These are phyloP conservation scores for Colletotrichum caudatum DNA, from an alignment of 2,329 filamentous ascomycete genomes.

Conservation along the genomic window DNA sequence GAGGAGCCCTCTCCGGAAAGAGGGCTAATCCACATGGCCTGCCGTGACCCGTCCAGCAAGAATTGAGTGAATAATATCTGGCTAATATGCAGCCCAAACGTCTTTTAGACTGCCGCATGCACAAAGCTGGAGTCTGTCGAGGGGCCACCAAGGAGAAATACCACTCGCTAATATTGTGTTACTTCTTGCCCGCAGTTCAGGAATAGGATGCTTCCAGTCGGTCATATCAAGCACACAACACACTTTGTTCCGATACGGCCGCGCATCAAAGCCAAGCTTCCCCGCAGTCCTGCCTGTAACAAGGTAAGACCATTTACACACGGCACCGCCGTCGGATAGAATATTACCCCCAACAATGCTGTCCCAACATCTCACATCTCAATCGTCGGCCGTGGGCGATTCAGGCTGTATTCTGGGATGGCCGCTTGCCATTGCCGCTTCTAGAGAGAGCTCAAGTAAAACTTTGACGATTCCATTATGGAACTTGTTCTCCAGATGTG, in stretches of 20 bases:
- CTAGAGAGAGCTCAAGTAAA: constrained; percentile 36
- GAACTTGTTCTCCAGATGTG: constrained; percentile 41
- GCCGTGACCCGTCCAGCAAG: constrained; percentile 30
- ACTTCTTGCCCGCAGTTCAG: not conserved
- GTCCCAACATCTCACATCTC: constrained; percentile 19
- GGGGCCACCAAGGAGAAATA: not conserved
- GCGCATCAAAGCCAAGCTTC: constrained; percentile 30
- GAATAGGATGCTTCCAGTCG: constrained; percentile 25
- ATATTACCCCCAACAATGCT: constrained; percentile 33
- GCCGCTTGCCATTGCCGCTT: constrained; percentile 38
- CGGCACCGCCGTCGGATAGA: constrained; percentile 27
- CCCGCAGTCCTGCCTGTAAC: constrained; percentile 35
- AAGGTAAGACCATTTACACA: constrained; percentile 27
- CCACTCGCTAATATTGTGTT: constrained; percentile 6
- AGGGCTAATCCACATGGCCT: constrained; percentile 31
- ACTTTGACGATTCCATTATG: constrained; percentile 44
- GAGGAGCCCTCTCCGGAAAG: constrained; percentile 27
- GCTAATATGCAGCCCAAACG: constrained; percentile 41
- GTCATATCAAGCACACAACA: constrained; percentile 36
- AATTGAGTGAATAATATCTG: constrained; percentile 36
- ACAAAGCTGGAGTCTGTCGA: constrained; percentile 21
- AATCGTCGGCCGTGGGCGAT: constrained; percentile 17
- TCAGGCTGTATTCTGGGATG: constrained; percentile 26
- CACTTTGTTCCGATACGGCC: constrained; percentile 32
- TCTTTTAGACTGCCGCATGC: constrained; percentile 34